Evolutionary conservation across 148 eudicot genomes (phyloP), one percentile per base, ranked within the genome.

Genomic region (Heliamphora exappendiculata): DNA sequence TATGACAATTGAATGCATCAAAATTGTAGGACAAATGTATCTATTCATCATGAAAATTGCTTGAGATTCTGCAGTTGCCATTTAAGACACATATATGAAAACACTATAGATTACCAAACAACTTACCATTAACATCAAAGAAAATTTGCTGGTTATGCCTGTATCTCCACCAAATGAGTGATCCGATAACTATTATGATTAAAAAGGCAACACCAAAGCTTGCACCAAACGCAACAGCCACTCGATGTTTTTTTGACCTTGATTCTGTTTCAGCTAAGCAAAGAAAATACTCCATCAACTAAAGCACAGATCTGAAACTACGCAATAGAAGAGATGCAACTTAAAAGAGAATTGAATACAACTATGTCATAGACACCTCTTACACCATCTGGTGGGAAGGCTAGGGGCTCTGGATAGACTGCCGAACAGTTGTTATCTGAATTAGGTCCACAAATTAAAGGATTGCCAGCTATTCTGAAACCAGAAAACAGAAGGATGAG

Each of bases 91-190:
- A n/a, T n/a, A n/a, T n/a, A n/a, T n/a, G n/a, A n/a, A n/a, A n/a
- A n/a, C n/a, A n/a, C n/a, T n/a, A n/a, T 31, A 65, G 36, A 9
- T 13, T 22, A 44, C 51, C 24, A 39, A 59, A 60, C 33, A 79
- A 85, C 97, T 84, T 54, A 92, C 97, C 97, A 82, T 88, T 90
- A 17, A 90, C 92, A 81, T 92, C 96, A 69, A 91, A 91, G 88
- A 88, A 91, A 29, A 89, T 87, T 77, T 91, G 96, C 51, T 84
- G 73, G 51, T 89, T 89, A 77, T 83, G 95, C 67, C 91, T 74
- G 34, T 93, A 91, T 70, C 93, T 90, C 93, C 93, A 84, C 95
- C 93, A 93, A 72, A 91, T 63, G 50, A 89, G 87, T 73, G 88
- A 73, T 24, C 79, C 91, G 60, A 91, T 63, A 34, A 84, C 28